Evolutionary conservation across 164 flowering plant species (phyloP).

Genomic region (Nymphaea thermarum): DNA sequence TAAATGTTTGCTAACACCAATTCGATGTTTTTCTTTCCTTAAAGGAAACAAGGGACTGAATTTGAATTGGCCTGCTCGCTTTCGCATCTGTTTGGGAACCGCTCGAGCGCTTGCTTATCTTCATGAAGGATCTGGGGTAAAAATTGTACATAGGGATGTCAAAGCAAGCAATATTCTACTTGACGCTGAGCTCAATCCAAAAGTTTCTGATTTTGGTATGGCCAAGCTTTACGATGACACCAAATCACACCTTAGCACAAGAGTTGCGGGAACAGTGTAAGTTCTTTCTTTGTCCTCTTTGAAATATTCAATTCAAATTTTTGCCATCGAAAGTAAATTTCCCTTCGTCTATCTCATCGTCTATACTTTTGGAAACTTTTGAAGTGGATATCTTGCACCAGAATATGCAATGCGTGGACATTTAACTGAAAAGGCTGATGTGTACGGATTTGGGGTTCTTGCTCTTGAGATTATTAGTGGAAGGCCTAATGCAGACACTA

Average conservation of each 20-base stretch:
- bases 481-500: constrained; percentile 16
- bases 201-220: constrained; percentile 41
- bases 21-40: too few species aligned
- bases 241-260: constrained; percentile 4
- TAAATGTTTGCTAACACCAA: too few species aligned
- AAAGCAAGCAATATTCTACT: constrained; percentile 33
- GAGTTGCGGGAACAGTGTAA: not conserved
- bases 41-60: not conserved
- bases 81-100: constrained; percentile 23
- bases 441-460: constrained; percentile 22
- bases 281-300: not conserved
- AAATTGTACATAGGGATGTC: constrained; percentile 38
- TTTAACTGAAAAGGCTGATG: constrained; percentile 23
- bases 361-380: not conserved
- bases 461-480: constrained; percentile 20
- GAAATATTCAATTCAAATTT: too few species aligned
- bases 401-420: constrained; percentile 30
- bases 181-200: constrained; percentile 29
- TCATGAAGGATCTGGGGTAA: constrained; percentile 27
- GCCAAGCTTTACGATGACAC: constrained; percentile 21
- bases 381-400: constrained; percentile 24
- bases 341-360: not conserved
- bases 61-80: constrained; percentile 29
- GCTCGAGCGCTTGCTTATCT: constrained; percentile 37
- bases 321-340: too few species aligned